Evolutionary conservation across 2,329 filamentous ascomycete genomes (phyloP).

Genomic region (Thielaviopsis populi): DNA sequence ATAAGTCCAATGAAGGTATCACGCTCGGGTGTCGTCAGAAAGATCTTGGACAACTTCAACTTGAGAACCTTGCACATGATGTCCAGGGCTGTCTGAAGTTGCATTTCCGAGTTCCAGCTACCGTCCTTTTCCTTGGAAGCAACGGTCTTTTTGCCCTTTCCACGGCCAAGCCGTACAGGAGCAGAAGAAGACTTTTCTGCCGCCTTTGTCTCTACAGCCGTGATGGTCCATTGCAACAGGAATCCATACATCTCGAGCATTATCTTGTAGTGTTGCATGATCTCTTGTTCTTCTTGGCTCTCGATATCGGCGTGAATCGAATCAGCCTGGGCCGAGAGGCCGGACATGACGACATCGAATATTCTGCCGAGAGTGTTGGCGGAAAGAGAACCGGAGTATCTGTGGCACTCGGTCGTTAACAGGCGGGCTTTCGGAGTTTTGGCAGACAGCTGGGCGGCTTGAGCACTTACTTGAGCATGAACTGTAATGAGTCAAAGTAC

Average conservation of each 20-base stretch:
- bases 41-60: slow-evolving; percentile 81
- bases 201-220: slow-evolving; percentile 84
- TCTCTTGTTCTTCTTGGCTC: slow-evolving; percentile 71
- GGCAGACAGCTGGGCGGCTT: slow-evolving; percentile 26
- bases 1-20: slow-evolving; percentile 90
- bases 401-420: slow-evolving; percentile 47
- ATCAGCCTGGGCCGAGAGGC: slow-evolving; percentile 72
- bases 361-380: slow-evolving; percentile 79
- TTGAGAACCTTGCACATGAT: slow-evolving; percentile 93
- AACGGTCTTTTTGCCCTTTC: slow-evolving; percentile 62
- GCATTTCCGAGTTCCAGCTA: slow-evolving; percentile 74
- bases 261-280: slow-evolving; percentile 73
- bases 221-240: slow-evolving; percentile 85
- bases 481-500: slow-evolving; percentile 85
- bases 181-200: slow-evolving; percentile 67
- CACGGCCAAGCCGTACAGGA: slow-evolving; percentile 55
- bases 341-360: slow-evolving; percentile 78
- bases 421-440: too few species aligned
- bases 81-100: slow-evolving; percentile 78
- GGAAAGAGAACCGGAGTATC: slow-evolving; percentile 66
- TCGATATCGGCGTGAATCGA: slow-evolving; percentile 74
- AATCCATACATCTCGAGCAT: slow-evolving; percentile 90
- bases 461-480: slow-evolving; percentile 69
- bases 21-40: slow-evolving; percentile 87
- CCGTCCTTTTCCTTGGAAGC: slow-evolving; percentile 44